Evolutionary conservation across 2,329 filamentous ascomycete species (phyloP), one percentile per base, ranked within the genome.

Genomic region (Chlorencoelia australis): DNA sequence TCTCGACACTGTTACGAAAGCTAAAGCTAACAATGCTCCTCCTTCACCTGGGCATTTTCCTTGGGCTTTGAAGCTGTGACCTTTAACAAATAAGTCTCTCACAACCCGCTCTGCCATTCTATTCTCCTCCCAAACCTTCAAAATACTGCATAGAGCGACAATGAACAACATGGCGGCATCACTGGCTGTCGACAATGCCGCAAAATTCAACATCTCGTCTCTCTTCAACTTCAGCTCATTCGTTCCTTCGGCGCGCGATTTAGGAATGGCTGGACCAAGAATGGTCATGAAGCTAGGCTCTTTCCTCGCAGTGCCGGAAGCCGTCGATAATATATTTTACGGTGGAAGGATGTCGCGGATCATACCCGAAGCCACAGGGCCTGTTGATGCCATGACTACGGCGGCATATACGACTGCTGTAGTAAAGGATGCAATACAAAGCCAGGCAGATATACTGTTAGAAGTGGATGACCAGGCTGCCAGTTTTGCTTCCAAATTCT

Each of bases 241-340:
- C 57, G 65, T 72, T 30, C 79, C 80, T 2, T 77, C 77, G 8
- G 60, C 82, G 13, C 75, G 74, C 55, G 79, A 85, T 51, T 62
- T 88, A 31, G 68, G 84, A 45, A 67, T 75, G 58, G 79, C 74
- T 13, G 71, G 82, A 4, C 82, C 82, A 33, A 70, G 82, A 40
- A 75, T 87, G 53, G 69, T 83, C 20, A 76, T 71, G 58, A 79
- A 74, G 55, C 67, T 81, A 24, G 75, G 79, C 33, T 74, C 71
- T n/a, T 71, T 80, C 48, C 67, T 76, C 39, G 63, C 70, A 22
- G 59, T 73, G 21, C 66, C 72, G 9, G 77, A 82, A 48, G 65
- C 70, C 36, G 60, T 79, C 34, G 75, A 80, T 51, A 65, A 56
- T 47, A 54, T 69, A 33, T 56, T 67, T 37, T n/a, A n/a, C n/a